Percentiles rank a stretch among this genome's conserved stretches.
Conservation (phyloP, 1,139 yeast genomes). For the Yamadazyma aaseri region DNA sequence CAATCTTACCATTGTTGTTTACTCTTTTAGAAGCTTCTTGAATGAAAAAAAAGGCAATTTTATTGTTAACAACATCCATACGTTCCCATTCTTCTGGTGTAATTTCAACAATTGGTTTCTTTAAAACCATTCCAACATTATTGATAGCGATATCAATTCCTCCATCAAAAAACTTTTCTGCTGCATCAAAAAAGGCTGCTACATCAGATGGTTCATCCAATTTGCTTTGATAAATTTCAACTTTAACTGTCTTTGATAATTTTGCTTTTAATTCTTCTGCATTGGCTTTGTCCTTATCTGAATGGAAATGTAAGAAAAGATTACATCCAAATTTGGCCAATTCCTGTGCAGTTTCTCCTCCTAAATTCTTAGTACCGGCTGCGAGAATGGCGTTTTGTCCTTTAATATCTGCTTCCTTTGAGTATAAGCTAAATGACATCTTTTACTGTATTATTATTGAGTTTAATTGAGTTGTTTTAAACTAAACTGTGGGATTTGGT, state of each 20-base stretch:
- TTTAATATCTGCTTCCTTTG: constrained; percentile 19
- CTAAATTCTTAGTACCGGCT: constrained; percentile 68
- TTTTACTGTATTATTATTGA: constrained; percentile 2
- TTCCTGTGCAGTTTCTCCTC: constrained; percentile 56
- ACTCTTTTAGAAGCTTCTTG: constrained; percentile 54
- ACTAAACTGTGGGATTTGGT: no score
- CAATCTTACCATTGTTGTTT: constrained; percentile 52
- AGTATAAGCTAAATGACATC: constrained; percentile 14
- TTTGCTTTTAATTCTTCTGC: constrained; percentile 38
- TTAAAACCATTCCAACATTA: constrained; percentile 65
- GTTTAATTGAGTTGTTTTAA: constrained; percentile 4
- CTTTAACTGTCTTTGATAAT: constrained; percentile 38
- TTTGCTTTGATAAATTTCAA: constrained; percentile 44
- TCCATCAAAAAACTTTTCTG: constrained; percentile 41
- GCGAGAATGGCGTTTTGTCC: constrained; percentile 60
- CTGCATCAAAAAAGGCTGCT: constrained; percentile 45
- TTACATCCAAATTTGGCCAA: constrained; percentile 57
- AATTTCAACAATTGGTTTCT: constrained; percentile 53
- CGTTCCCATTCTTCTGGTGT: constrained; percentile 53
- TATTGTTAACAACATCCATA: constrained; percentile 55
- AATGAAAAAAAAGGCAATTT: constrained; percentile 60
- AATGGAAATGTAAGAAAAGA: constrained; percentile 57
- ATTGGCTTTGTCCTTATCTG: constrained; percentile 29
- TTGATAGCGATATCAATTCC: constrained; percentile 62
- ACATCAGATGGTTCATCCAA: constrained; percentile 44